Base-by-base conservation (phyloP, 768 basidiomycete genomes). In the Mycena chlorophos region DNA sequence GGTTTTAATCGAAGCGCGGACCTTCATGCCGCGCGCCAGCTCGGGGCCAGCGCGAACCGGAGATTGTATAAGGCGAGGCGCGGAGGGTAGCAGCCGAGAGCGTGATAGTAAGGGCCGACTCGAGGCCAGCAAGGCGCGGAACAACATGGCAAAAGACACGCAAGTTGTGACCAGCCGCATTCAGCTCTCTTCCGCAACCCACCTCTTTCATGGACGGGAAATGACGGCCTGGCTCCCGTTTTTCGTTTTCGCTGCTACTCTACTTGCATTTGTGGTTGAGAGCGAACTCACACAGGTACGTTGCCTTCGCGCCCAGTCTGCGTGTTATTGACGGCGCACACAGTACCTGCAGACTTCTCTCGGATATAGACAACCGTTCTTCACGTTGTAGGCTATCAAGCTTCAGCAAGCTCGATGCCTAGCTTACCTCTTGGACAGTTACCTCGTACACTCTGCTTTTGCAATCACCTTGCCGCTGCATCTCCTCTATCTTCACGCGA, bases 1-100 rank as follows among this genome's bases (percentile, higher is more conserved):
- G 51, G 84, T 74, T 76, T 95, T 97, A 63, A 98, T 91, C 3
- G 92, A 92, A 22, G 91, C 89, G 60, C 96, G 85, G 56, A 98
- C 94, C 78, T 99, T 99, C 91, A 97, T 95, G 45, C 94, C 93
- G 63, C 89, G 75, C n/a, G 78, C 69, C 20, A 83, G 67, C 5
- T 69, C 58, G 10, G 78, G 77, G 23, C 58, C 25, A 47, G 66
- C 58, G 65, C 66, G 69, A 26, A 60, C 66, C 10, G 68, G 66
- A 55, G 71, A 75, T 43, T 67, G 70, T 31, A 72, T 68, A 1
- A 64, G 60, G 38, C 57, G 63, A 39, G 68, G 71, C 8, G 45
- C 8, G 19, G 68, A 51, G 51, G 73, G 58, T 54, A 74, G 73
- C 46, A 73, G 56, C 55, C 75, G 70, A 61, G 82, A 61, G 58